Evolutionary conservation across 306 rosid genomes (phyloP), one percentile per base, ranked within the genome.

Genomic region (Trichosanthes truncata): DNA sequence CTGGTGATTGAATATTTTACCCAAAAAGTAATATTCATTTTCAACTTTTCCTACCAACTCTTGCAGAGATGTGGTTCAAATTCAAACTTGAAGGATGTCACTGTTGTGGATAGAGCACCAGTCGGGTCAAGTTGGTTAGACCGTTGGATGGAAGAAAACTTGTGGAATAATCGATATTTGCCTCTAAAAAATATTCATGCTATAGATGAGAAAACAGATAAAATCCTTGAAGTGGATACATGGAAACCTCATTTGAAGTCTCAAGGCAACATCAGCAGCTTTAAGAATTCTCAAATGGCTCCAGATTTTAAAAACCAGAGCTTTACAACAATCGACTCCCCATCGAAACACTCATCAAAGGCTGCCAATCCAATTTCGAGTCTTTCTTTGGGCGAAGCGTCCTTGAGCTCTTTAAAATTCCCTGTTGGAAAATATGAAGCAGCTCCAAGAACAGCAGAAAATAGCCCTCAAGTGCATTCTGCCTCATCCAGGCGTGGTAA

Each of bases 191-290:
- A 78, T 35, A 75, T 61, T 9, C 81, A 61, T 7, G 35, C 62
- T 14, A 88, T 89, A 79, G 97, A 91, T 80, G 90, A 85, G 51
- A 95, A 90, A 84, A 85, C 83, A 41, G 99, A 93, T 89, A 95
- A 95, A 82, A 89, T 93, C 82, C 97, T 95, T 18, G 99, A 95
- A 90, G 96, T 95, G 40, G 99, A 95, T 83, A 93, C 97, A 21
- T 93, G 99, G 99, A 91, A 89, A 85, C 94, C 97, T 71, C 90
- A 87, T 83, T 56, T 90, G 84, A 88, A 80, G 49, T 65, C 90
- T 46, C 89, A 81, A 25, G 81, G 84, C 9, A 79, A 75, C 78
- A 68, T 68, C 33, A 85, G 52, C 81, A 74, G 86, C 75, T 88
- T 80, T 62, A 86, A 88, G 66, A 36, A 85, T 31, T 13, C 92